Evolutionary conservation across 2,329 filamentous ascomycete genomes (phyloP).

Genomic region (Trichophaea hybrida): DNA sequence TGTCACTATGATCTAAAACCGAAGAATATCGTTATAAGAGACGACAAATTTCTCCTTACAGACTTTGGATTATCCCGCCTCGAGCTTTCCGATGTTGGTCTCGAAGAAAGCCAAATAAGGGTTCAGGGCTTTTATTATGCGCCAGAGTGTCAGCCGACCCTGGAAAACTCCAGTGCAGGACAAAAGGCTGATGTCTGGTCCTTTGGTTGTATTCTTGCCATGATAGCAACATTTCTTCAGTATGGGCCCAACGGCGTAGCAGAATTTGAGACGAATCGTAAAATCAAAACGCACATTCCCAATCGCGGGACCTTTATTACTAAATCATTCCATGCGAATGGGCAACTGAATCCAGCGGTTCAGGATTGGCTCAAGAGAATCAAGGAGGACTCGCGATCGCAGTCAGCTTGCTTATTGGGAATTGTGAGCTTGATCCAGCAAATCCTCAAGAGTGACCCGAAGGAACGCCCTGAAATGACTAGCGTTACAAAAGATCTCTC

Average conservation of each 20-base stretch:
- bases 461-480: background rate
- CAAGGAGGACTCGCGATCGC: background rate
- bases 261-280: conserved; percentile 1
- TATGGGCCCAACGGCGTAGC: conserved; percentile 15
- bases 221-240: conserved; percentile 23
- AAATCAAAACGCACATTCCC: no score
- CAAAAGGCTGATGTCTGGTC: conserved; percentile 25
- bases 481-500: background rate
- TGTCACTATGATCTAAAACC: conserved; percentile 29
- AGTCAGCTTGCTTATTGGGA: background rate
- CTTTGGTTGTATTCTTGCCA: conserved; percentile 26
- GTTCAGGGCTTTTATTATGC: background rate
- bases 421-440: background rate
- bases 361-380: background rate
- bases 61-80: conserved; percentile 28
- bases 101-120: background rate
- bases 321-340: background rate
- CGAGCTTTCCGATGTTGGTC: conserved; percentile 4
- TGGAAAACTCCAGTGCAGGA: background rate
- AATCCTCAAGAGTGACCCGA: background rate
- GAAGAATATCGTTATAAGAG: conserved; percentile 27
- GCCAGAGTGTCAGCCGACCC: background rate
- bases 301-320: background rate
- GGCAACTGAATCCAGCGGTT: background rate
- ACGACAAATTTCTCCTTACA: conserved; percentile 25